Conservation (phyloP, 2,329 filamentous ascomycete species). For the Whalleya microplaca region DNA sequence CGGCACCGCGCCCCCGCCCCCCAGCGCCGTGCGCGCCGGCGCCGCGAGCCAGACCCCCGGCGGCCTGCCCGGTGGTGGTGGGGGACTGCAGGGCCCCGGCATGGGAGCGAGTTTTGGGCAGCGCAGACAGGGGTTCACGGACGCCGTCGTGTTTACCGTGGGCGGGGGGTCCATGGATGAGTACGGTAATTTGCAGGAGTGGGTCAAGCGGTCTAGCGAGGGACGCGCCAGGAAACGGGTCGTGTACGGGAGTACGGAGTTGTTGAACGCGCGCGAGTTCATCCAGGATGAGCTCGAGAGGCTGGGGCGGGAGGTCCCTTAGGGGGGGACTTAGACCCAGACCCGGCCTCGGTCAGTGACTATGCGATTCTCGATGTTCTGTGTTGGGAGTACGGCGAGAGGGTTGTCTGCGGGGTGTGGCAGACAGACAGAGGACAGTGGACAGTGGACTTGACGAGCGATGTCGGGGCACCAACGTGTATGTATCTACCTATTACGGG, state of each 20-base stretch:
- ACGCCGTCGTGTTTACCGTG: constrained; percentile 92
- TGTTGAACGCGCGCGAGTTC: constrained; percentile 71
- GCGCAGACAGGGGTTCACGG: constrained; percentile 83
- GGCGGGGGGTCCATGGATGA: constrained; percentile 99
- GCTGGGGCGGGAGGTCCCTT: constrained; percentile 60
- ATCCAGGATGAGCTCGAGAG: constrained; percentile 66
- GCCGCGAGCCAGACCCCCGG: constrained; percentile 44
- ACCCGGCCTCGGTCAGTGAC: not conserved
- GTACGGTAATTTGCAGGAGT: constrained; percentile 96
- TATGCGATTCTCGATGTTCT: no score
- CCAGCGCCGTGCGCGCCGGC: constrained; percentile 60
- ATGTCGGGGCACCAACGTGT: constrained; percentile 22
- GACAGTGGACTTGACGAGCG: constrained; percentile 5
- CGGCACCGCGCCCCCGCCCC: constrained; percentile 85
- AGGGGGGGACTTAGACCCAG: constrained; percentile 3
- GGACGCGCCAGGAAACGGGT: constrained; percentile 75
- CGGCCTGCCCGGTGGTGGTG: constrained; percentile 49
- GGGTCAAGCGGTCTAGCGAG: constrained; percentile 78
- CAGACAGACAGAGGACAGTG: no score
- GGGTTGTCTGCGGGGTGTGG: no score
- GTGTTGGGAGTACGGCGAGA: no score
- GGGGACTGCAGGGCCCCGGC: constrained; percentile 57
- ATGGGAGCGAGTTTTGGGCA: constrained; percentile 88
- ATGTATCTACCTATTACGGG: not conserved
- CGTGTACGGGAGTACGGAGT: constrained; percentile 91